Evolutionary conservation across 2,329 filamentous ascomycete genomes (phyloP).

Genomic region (Nothophaeocryptopus gaeumannii): DNA sequence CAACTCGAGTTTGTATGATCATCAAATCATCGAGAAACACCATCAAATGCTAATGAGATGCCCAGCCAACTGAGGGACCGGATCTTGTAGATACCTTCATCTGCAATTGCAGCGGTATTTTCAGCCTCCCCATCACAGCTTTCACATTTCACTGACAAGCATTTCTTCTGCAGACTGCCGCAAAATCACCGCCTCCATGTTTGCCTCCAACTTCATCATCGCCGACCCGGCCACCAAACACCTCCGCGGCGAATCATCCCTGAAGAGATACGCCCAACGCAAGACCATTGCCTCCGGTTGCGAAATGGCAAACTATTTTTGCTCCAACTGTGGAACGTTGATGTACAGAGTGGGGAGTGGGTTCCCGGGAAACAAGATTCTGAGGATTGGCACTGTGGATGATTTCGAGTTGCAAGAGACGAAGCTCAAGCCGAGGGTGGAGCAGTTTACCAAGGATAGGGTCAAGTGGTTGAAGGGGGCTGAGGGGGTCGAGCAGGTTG

Average conservation of each 20-base stretch:
- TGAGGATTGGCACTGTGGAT: slow-evolving; percentile 61
- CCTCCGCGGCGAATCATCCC: slow-evolving; percentile 51
- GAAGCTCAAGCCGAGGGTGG: slow-evolving; percentile 52
- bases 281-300: slow-evolving; percentile 49
- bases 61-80: slow-evolving; percentile 42
- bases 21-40: not conserved
- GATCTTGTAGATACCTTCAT: slow-evolving; percentile 53
- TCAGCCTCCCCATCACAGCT: too few relatives aligned
- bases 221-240: slow-evolving; percentile 47
- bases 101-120: slow-evolving; percentile 56
- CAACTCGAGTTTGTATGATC: slow-evolving; percentile 52
- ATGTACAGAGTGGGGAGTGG: slow-evolving; percentile 52
- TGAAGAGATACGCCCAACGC: slow-evolving; percentile 48
- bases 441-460: slow-evolving; percentile 52
- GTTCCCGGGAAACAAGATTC: slow-evolving; percentile 48
- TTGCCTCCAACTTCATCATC: slow-evolving; percentile 58
- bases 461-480: slow-evolving; percentile 33
- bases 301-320: slow-evolving; percentile 62
- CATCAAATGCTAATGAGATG: not conserved
- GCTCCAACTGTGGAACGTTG: slow-evolving; percentile 57
- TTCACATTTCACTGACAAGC: too few relatives aligned
- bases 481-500: slow-evolving; percentile 13
- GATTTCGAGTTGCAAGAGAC: slow-evolving; percentile 59
- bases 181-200: slow-evolving; percentile 59
- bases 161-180: slow-evolving; percentile 40